Base-by-base conservation (phyloP, 768 basidiomycete genomes). In the Boletus rufocinnamomeus region DNA sequence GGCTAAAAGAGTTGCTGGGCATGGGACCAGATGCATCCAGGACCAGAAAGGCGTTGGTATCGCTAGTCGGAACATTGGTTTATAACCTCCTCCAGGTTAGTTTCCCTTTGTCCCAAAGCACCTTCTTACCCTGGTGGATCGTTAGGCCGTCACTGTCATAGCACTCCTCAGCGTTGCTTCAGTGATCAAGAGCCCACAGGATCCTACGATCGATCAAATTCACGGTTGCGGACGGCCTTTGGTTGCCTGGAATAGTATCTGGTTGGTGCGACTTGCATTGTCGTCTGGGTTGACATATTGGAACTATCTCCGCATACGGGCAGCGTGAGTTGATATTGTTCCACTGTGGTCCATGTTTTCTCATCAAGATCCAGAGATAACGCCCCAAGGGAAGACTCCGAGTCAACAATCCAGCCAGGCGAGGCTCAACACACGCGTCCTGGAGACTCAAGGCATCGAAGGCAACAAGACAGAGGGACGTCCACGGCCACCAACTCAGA, bases 221-320 rank as follows among this genome's bases (percentile, higher is more conserved):
- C 63, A 73, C 27, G 85, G 85, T 0, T 90, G 88, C 62, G 77
- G 77, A 45, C 79, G 83, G 19, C 88, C 88, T 9, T 69, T 90
- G 27, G 88, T 89, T 7, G 73, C 77, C 2, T 90, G 88, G 88
- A 81, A 85, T 52, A 76, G 79, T 37, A 73, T 90, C 6, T 90
- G 88, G 88, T 69, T 85, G 27, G 74, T 79, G 21, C 77, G 85
- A 52, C 81, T 81, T 2, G 67, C 76, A 13, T 64, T 88, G 37
- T 81, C 83, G 10, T 74, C 78, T 38, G 63, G 66, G 28, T 64
- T 88, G 52, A 76, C 82, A 2, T 79, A 79, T 59, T 89, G 87
- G 87, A 80, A 81, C 43, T 89, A 78, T 27, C 48, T 65, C 25
- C 68, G 70, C 38, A 60, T 62, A 67, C 80, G 64, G 70, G 77